Evolutionary conservation across 345 rosid species (phyloP).

Genomic region (Mallotus nudiflorus): DNA sequence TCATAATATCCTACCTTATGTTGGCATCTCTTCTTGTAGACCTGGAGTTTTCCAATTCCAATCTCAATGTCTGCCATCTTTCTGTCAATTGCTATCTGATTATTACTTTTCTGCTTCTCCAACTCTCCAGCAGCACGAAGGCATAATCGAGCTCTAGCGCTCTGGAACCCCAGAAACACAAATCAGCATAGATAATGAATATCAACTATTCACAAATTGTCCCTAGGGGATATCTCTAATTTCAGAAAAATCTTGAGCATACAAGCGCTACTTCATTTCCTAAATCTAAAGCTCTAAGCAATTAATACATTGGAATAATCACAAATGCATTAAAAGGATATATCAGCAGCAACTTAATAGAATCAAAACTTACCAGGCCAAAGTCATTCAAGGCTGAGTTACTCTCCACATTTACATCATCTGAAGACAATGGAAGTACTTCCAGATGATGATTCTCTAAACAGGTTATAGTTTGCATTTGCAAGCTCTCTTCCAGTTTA

Average conservation of each 20-base stretch:
- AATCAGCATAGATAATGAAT: neutral
- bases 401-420: conserved; percentile 18
- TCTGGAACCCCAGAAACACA: conserved; percentile 34
- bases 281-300: too few species aligned
- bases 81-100: conserved; percentile 23
- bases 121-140: conserved; percentile 56
- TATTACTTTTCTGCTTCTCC: conserved; percentile 50
- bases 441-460: conserved; percentile 37
- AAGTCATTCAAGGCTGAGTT: conserved; percentile 46
- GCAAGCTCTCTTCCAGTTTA: conserved; percentile 37
- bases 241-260: too few species aligned
- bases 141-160: conserved; percentile 54
- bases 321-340: neutral
- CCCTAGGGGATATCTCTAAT: too few species aligned
- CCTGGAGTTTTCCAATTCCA: conserved; percentile 19
- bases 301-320: too few species aligned
- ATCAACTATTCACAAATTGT: neutral
- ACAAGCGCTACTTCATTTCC: too few species aligned
- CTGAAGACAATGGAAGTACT: conserved; percentile 36
- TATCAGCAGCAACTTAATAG: neutral
- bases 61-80: conserved; percentile 31
- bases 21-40: conserved; percentile 39
- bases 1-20: conserved; percentile 56
- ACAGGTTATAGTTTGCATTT: conserved; percentile 16
- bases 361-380: conserved; percentile 56